These are phyloP conservation scores for Hemileccinum impolitum DNA, from an alignment of 768 basidiomycete species.

Conservation along the genomic window DNA sequence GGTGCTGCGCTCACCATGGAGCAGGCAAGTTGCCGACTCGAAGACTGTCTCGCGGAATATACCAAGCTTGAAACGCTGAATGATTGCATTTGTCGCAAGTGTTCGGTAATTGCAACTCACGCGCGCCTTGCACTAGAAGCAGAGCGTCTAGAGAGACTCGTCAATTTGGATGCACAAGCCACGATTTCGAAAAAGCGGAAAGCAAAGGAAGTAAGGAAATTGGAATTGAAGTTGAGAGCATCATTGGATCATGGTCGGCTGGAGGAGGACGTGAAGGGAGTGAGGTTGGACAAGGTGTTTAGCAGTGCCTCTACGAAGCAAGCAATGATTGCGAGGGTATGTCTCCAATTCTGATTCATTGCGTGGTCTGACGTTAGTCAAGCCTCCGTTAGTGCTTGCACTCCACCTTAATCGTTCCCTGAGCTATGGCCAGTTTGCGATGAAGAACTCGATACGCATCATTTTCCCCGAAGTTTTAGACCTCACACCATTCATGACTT, in stretches of 20 bases:
- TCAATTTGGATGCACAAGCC: conserved; percentile 37
- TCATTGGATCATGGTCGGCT: conserved; percentile 73
- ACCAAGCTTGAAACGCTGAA: conserved; percentile 82
- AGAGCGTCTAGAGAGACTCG: conserved; percentile 45
- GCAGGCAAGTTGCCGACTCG: conserved; percentile 64
- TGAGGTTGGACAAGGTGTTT: conserved; percentile 74
- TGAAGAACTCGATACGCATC: conserved; percentile 83
- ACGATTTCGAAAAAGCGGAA: conserved; percentile 74
- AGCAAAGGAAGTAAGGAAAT: conserved; percentile 64
- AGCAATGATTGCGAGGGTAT: conserved; percentile 87
- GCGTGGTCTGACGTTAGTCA: conserved; percentile 18
- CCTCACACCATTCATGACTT: conserved; percentile 83
- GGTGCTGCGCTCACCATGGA: conserved; percentile 7
- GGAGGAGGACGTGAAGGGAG: conserved; percentile 79
- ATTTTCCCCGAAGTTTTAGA: conserved; percentile 87
- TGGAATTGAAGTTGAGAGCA: conserved; percentile 56
- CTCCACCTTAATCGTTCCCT: conserved; percentile 92
- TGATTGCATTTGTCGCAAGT: conserved; percentile 93
- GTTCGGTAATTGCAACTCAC: conserved; percentile 80
- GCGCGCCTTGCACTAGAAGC: conserved; percentile 60
- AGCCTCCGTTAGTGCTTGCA: conserved; percentile 84
- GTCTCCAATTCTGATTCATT: neutral
- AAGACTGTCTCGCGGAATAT: conserved; percentile 86
- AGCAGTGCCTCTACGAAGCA: conserved; percentile 81
- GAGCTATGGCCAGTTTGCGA: conserved; percentile 68